Evolutionary conservation across 2,329 filamentous ascomycete species (phyloP), one percentile per base, ranked within the genome.

Genomic region (Camillea tinctor): DNA sequence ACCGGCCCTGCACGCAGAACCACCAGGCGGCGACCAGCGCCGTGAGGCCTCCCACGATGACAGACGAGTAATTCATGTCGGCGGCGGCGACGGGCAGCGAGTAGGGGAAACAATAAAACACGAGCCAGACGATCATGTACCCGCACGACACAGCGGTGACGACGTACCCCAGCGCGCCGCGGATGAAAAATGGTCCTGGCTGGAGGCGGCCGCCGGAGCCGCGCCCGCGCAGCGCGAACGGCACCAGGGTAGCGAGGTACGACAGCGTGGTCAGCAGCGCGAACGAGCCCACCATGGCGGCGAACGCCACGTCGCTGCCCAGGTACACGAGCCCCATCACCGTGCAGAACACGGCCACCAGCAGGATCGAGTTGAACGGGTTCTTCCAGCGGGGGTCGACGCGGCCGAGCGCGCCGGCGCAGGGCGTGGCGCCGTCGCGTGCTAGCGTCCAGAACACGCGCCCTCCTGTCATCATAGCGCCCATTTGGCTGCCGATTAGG

Each of bases 271-370:
- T 60, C 26, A 67, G 56, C 20, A 64, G 50, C 8, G 63, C 26
- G 59, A 76, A 79, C 26, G 71, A 74, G 9, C 85, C 85, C 7
- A 90, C 83, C 23, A 91, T 84, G 0, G 88, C 88, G 50, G 84
- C 82, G 74, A 91, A 91, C 0, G 88, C 88, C 0, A 86, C 88
- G 1, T 79, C 81, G 61, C 80, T 86, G n/a, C 84, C 88, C 1
- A 91, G 80, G 64, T 89, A 90, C 51, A 91, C 86, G 50, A 79
- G 80, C 0, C 86, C 87, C 0, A 91, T 76, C 2, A 87, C 70
- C 0, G 85, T 85, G 0, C 77, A 71, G 1, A 79, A 64, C 0
- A 70, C 64, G 1, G 71, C 75, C 22, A 81, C 81, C 74, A 75
- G 80, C 64, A 69, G 75, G 66, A 66, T 91, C 1, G 89, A 11